phyloP scores from a whole-genome alignment of 768 basidiomycete species.

The Mycena vulgaris region DNA sequence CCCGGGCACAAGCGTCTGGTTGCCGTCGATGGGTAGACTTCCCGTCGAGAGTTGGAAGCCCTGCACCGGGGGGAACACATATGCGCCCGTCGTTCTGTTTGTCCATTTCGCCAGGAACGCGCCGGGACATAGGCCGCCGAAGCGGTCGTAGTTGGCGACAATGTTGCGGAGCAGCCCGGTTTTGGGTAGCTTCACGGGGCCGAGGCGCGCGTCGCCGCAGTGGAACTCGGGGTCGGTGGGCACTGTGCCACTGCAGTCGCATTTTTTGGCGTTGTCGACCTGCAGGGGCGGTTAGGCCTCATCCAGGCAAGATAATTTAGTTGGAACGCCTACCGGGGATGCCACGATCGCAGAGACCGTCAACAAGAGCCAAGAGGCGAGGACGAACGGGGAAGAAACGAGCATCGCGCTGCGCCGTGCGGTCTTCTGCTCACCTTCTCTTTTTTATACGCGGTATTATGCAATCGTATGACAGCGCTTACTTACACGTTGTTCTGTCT shows the following conservation, averaged over 20 bases:
- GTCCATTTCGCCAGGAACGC: conserved; percentile 23
- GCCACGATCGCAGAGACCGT: too few relatives aligned
- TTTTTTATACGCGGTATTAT: too few relatives aligned
- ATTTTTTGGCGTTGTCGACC: not conserved
- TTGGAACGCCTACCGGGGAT: too few relatives aligned
- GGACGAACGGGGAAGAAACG: too few relatives aligned
- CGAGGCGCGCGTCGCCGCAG: conserved; percentile 25
- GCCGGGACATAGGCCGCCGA: conserved; percentile 32
- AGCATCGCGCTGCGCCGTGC: too few relatives aligned
- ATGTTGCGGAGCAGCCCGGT: not conserved
- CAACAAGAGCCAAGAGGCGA: too few relatives aligned
- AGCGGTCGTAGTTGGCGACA: conserved; percentile 16
- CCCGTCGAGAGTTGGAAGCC: conserved; percentile 28
- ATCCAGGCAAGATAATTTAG: too few relatives aligned
- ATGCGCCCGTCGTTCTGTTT: not conserved
- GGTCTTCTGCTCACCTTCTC: too few relatives aligned
- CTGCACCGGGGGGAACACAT: not conserved
- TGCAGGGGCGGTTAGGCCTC: too few relatives aligned
- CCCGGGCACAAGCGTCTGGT: conserved; percentile 20
- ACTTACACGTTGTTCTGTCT: too few relatives aligned
- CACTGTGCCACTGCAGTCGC: not conserved
- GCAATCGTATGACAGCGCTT: too few relatives aligned
- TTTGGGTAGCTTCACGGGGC: conserved; percentile 2
- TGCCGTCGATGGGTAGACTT: conserved; percentile 18
- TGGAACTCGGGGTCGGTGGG: not conserved